A percentile compares a stretch with the other conserved stretches of the same genome.
phyloP scores from a whole-genome alignment of 176 grass and related monocot species.

The Dactylis glomerata region DNA sequence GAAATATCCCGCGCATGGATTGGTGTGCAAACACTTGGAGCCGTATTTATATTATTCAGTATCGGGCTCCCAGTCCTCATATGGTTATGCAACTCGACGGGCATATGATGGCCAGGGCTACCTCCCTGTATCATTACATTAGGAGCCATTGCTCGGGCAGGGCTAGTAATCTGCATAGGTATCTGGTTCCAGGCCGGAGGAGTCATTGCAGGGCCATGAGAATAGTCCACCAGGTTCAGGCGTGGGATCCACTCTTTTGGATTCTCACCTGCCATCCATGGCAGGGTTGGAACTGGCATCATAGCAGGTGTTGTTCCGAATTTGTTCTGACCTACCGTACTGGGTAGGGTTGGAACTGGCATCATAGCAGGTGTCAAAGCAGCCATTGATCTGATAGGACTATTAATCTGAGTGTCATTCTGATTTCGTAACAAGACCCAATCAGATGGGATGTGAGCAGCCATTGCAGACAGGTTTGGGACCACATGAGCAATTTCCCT shows the following conservation, averaged over 20 bases:
- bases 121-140: not conserved
- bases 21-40: not conserved
- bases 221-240: not conserved
- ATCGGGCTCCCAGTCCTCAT: not conserved
- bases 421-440: not conserved
- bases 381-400: not conserved
- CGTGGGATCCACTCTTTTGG: not conserved
- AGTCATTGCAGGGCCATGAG: not conserved
- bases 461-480: not conserved
- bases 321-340: not conserved
- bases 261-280: conserved; percentile 8
- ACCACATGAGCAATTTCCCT: not conserved
- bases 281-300: not conserved
- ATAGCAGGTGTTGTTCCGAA: not conserved
- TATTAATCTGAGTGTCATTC: not conserved
- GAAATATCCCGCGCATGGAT: conserved; percentile 6
- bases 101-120: not conserved
- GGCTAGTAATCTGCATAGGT: not conserved
- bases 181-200: not conserved
- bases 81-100: not conserved
- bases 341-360: not conserved
- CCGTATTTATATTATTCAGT: not conserved
- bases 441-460: not conserved
- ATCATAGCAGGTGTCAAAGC: not conserved
- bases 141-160: not conserved